These are phyloP conservation scores for Fraxinus xanthoxyloides DNA, from an alignment of 305 asterid species.

Conservation along the genomic window DNA sequence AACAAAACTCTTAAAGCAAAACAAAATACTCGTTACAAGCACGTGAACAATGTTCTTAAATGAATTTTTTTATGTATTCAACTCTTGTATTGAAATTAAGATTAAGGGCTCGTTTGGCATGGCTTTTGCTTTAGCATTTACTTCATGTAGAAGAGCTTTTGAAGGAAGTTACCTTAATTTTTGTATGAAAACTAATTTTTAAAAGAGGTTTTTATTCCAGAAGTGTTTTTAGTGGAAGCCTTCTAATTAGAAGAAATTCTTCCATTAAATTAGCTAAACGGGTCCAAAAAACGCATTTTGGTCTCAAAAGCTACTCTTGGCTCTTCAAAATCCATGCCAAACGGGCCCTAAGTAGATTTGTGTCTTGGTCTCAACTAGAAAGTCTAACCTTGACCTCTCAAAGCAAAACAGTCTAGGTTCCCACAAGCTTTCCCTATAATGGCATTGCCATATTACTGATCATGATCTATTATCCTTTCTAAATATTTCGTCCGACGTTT, in stretches of 20 bases:
- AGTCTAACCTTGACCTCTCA: background rate
- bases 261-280: too few relatives aligned
- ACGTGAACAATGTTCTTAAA: background rate
- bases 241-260: too few relatives aligned
- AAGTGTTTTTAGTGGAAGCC: too few relatives aligned
- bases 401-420: background rate
- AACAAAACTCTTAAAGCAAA: background rate
- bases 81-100: background rate
- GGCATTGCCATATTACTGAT: background rate
- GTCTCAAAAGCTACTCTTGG: too few relatives aligned
- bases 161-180: too few relatives aligned
- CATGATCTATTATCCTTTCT: background rate
- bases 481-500: background rate
- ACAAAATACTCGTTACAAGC: background rate
- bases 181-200: too few relatives aligned
- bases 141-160: too few relatives aligned
- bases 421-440: background rate
- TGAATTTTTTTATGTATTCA: background rate
- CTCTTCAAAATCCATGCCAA: too few relatives aligned
- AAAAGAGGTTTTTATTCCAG: too few relatives aligned
- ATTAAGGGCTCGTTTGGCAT: background rate
- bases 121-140: too few relatives aligned
- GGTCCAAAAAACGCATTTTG: too few relatives aligned
- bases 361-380: background rate
- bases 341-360: background rate